Evolutionary conservation across 2,329 filamentous ascomycete genomes (phyloP).

Genomic region (Pezizomycotina sp.): DNA sequence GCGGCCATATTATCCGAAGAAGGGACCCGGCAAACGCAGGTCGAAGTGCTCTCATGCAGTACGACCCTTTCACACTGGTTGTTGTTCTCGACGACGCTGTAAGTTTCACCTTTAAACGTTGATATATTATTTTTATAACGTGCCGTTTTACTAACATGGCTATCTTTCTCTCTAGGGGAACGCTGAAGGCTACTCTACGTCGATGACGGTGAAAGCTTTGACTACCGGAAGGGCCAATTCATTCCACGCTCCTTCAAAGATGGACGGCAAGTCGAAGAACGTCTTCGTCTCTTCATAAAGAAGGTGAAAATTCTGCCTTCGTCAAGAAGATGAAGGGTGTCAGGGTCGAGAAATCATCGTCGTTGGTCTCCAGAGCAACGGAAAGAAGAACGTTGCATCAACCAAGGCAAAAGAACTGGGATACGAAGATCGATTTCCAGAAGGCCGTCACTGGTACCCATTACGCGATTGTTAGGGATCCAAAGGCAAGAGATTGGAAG

Average conservation of each 20-base stretch:
- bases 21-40: slow-evolving; percentile 43
- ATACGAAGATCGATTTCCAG: too few relatives aligned
- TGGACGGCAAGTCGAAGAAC: too few relatives aligned
- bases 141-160: not conserved
- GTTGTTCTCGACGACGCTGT: slow-evolving; percentile 52
- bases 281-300: too few relatives aligned
- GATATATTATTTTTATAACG: not conserved
- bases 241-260: slow-evolving; percentile 75
- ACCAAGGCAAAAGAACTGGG: too few relatives aligned
- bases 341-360: too few relatives aligned
- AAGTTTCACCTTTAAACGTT: slow-evolving; percentile 22
- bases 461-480: too few relatives aligned
- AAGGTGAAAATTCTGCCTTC: too few relatives aligned
- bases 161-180: slow-evolving; percentile 28
- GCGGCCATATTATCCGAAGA: slow-evolving; percentile 78
- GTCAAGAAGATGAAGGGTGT: too few relatives aligned
- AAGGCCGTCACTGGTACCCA: too few relatives aligned
- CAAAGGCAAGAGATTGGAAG: slow-evolving; percentile 9
- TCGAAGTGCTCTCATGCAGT: slow-evolving; percentile 71
- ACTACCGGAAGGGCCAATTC: slow-evolving; percentile 69
- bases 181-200: slow-evolving; percentile 72
- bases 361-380: too few relatives aligned
- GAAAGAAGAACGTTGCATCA: too few relatives aligned
- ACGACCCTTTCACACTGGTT: slow-evolving; percentile 86
- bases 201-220: slow-evolving; percentile 87